Evolutionary conservation across 352 stramenopile species (phyloP), one percentile per base, ranked within the genome.

Genomic region (Blastocystis sp.): DNA sequence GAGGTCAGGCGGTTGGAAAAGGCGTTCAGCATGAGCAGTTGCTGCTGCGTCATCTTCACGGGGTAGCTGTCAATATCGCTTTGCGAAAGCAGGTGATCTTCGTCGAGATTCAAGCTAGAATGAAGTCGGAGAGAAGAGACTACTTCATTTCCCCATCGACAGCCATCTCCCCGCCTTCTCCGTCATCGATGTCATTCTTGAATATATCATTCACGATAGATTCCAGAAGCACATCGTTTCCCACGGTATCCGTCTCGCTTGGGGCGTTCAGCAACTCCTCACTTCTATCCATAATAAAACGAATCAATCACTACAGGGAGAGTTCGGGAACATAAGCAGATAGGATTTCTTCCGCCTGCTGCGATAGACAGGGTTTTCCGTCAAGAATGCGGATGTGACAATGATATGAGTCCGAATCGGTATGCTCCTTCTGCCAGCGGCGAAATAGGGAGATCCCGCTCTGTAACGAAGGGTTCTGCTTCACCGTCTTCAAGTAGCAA

Each of bases 121-220:
- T 64, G 43, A 11, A 81, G 43, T 65, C 28, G 21, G 28, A 68
- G 66, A 42, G 10, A n/a, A 3, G 21, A 65, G 40, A 38, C 48
- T 57, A 81, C n/a, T 17, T 14, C 3, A 28, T n/a, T 24, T 40
- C 42, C 59, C 24, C n/a, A 24, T 24, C 69, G 43, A 66, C 71
- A 6, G 40, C 52, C 42, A 10, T 4, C 19, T 64, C 14, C 34
- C 11, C n/a, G 17, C 24, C 1, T 45, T 81, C 71, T 65, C 24
- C 42, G 43, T 81, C 64, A 52, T 71, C 64, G 28, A 40, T 38
- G 24, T 71, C 45, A 54, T 81, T 54, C 48, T 42, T 66, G 21
- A 81, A 81, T 3, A 81, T 40, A 42, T 42, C 48, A 38, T 60
- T 81, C 52, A 81, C 71, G 66, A 81, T 81, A 81, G 28, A 66